These are phyloP conservation scores for Meira miltonrushii DNA, from an alignment of 1,284 basidiomycete genomes.

Conservation along the genomic window DNA sequence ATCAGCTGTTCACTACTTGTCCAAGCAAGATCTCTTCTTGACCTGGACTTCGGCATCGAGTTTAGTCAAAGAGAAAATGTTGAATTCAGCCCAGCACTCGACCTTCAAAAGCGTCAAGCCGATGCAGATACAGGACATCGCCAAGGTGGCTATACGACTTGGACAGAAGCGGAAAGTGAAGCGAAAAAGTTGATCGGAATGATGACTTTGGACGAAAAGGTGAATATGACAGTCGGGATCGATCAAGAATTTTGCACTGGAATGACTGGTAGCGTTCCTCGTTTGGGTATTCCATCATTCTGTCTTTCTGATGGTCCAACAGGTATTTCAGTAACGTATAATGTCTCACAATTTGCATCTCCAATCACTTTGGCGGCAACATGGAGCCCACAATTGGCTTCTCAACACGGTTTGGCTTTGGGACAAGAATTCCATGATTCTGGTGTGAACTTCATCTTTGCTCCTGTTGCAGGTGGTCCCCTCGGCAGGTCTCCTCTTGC, in stretches of 20 bases:
- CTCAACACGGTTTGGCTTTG: conserved; percentile 70
- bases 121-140: too few relatives aligned
- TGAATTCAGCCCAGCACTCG: too few relatives aligned
- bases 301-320: conserved; percentile 61
- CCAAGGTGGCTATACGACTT: too few relatives aligned
- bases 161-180: too few relatives aligned
- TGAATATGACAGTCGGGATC: conserved; percentile 54
- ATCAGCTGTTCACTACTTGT: too few relatives aligned
- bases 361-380: conserved; percentile 70
- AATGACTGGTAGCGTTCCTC: conserved; percentile 55
- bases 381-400: conserved; percentile 66
- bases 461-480: conserved; percentile 46
- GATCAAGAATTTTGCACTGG: conserved; percentile 34
- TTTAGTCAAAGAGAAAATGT: too few relatives aligned
- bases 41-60: too few relatives aligned
- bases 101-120: too few relatives aligned
- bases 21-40: too few relatives aligned
- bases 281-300: conserved; percentile 63
- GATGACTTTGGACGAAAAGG: conserved; percentile 56
- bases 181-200: conserved; percentile 51
- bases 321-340: conserved; percentile 58
- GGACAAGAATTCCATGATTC: conserved; percentile 72
- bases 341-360: conserved; percentile 61
- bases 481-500: conserved; percentile 61
- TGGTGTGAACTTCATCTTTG: conserved; percentile 69